Percentiles rank a stretch among this genome's conserved stretches.
Conservation (phyloP, 192 early-diverging fungal species). For the Spizellomyces sp. region DNA sequence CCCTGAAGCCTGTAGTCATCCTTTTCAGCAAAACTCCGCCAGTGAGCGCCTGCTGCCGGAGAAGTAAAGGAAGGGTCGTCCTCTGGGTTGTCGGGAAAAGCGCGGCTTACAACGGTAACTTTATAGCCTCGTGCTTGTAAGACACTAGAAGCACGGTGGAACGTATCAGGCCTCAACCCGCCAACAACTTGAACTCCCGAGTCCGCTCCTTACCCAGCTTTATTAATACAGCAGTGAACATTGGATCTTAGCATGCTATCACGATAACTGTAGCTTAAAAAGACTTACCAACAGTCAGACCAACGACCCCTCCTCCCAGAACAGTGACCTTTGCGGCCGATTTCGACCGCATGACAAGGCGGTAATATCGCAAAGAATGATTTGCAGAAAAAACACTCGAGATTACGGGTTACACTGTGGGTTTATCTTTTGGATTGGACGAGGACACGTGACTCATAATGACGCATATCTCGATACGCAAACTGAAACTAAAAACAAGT, state of each 20-base stretch:
- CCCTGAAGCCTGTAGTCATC: slow-evolving; percentile 44
- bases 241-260: not conserved
- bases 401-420: too few species aligned
- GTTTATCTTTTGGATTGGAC: too few species aligned
- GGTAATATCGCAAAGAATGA: too few species aligned
- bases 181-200: not conserved
- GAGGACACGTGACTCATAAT: too few species aligned
- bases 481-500: too few species aligned
- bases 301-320: slow-evolving; percentile 76
- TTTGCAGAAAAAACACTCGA: too few species aligned
- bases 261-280: not conserved
- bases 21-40: slow-evolving; percentile 57
- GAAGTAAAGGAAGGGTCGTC: slow-evolving; percentile 39
- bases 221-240: not conserved
- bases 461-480: too few species aligned
- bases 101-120: slow-evolving; percentile 63
- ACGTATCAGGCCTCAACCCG: slow-evolving; percentile 1
- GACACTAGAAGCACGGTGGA: slow-evolving; percentile 29
- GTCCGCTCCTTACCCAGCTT: too few species aligned
- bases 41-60: slow-evolving; percentile 66
- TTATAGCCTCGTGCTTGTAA: slow-evolving; percentile 58
- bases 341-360: too few species aligned
- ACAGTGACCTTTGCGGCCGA: slow-evolving; percentile 40
- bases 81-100: slow-evolving; percentile 55
- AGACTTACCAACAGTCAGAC: slow-evolving; percentile 65